Conservation (phyloP, 2,329 filamentous ascomycete genomes). For the Epichloe hybrida region DNA sequence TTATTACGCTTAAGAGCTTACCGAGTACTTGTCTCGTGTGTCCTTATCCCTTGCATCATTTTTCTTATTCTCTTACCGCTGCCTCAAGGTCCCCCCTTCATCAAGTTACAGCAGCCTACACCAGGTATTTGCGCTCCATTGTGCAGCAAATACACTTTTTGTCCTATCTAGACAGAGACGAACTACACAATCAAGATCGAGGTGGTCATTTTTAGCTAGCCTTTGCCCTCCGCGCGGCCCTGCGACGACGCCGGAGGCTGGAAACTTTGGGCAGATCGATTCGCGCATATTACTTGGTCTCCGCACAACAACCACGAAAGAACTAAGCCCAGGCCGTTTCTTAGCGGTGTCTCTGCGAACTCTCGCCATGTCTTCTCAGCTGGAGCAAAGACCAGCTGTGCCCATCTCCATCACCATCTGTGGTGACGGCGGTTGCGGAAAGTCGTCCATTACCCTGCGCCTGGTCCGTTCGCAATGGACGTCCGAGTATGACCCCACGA, state of each 20-base stretch:
- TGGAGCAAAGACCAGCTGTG: slow-evolving; percentile 23
- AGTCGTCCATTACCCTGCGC: slow-evolving; percentile 73
- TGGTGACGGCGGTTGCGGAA: slow-evolving; percentile 73
- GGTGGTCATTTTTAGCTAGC: too few relatives aligned
- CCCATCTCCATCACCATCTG: slow-evolving; percentile 70
- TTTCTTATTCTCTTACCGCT: not conserved
- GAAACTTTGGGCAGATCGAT: too few relatives aligned
- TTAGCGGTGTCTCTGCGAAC: not conserved
- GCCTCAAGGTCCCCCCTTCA: not conserved
- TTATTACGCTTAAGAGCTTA: not conserved
- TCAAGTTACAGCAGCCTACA: not conserved
- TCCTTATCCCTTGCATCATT: not conserved
- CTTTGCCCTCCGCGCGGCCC: too few relatives aligned
- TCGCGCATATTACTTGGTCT: too few relatives aligned
- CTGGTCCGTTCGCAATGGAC: slow-evolving; percentile 76
- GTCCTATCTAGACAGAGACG: too few relatives aligned
- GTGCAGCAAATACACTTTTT: too few relatives aligned
- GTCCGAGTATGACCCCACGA: slow-evolving; percentile 67
- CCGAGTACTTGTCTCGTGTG: not conserved
- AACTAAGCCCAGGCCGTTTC: too few relatives aligned
- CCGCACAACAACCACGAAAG: too few relatives aligned
- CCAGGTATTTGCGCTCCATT: too few relatives aligned
- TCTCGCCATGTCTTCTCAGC: slow-evolving; percentile 1
- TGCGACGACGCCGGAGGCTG: too few relatives aligned
- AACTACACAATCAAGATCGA: too few relatives aligned